A percentile compares a stretch with the other conserved stretches of the same genome.
Conservation (phyloP, 345 rosid genomes). For the Aquilaria sinensis region DNA sequence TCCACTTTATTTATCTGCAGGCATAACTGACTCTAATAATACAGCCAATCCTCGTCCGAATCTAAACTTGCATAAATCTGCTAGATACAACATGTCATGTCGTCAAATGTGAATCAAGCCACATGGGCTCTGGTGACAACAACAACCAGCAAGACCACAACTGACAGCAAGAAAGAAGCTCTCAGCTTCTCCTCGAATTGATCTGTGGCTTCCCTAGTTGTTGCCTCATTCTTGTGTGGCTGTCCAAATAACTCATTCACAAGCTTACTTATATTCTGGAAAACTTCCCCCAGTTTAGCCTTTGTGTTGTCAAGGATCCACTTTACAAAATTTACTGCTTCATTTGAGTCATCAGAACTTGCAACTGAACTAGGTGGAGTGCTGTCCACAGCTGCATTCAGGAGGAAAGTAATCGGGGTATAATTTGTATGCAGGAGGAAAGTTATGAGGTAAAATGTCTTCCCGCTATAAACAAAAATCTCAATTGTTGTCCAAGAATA, state of each 20-base stretch:
- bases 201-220: constrained; percentile 13
- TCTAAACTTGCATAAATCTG: neutral
- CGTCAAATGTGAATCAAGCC: constrained; percentile 59
- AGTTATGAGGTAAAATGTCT: neutral
- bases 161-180: constrained; percentile 56
- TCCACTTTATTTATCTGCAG: too few relatives aligned
- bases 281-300: constrained; percentile 32
- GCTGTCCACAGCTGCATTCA: constrained; percentile 25
- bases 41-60: neutral
- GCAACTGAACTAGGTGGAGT: constrained; percentile 21
- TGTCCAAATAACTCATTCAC: constrained; percentile 38
- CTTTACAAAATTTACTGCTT: constrained; percentile 33
- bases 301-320: constrained; percentile 49
- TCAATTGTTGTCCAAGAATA: neutral
- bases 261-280: constrained; percentile 46
- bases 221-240: constrained; percentile 25
- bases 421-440: neutral
- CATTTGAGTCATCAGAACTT: constrained; percentile 31
- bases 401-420: neutral
- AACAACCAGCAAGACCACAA: constrained; percentile 68
- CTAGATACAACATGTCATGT: constrained; percentile 23
- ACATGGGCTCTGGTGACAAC: constrained; percentile 45
- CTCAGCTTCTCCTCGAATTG: constrained; percentile 58
- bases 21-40: neutral
- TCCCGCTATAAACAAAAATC: neutral